A percentile compares a stretch with the other conserved stretches of the same genome.
Evolutionary conservation across 2,329 filamentous ascomycete genomes (phyloP).

Genomic region (Monosporascus ibericus): DNA sequence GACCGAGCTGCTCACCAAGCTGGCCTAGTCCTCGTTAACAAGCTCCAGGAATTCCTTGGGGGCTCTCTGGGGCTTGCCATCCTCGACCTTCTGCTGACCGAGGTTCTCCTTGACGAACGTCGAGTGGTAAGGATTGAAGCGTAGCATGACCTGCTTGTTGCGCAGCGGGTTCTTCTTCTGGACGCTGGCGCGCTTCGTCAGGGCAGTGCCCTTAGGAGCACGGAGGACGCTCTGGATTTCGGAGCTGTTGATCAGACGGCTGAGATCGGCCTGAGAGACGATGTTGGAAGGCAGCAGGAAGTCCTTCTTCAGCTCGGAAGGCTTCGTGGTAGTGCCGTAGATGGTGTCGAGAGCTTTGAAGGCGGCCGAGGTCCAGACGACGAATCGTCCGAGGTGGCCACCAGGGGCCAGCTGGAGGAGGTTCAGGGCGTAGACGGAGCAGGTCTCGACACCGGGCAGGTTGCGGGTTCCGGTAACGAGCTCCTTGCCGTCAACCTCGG

Average conservation of each 20-base stretch:
- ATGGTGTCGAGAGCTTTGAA: slow-evolving; percentile 95
- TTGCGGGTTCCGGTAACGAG: slow-evolving; percentile 95
- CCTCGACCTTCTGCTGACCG: slow-evolving; percentile 61
- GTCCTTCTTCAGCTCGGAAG: slow-evolving; percentile 96
- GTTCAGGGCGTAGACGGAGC: slow-evolving; percentile 88
- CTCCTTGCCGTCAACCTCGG: slow-evolving; percentile 90
- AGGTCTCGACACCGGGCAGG: slow-evolving; percentile 96
- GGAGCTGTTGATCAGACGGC: slow-evolving; percentile 97
- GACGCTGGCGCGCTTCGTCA: slow-evolving; percentile 82
- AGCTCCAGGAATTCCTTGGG: slow-evolving; percentile 23
- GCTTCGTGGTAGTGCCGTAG: slow-evolving; percentile 88
- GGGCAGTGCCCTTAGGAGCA: slow-evolving; percentile 81
- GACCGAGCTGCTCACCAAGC: slow-evolving; percentile 30
- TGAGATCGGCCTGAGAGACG: slow-evolving; percentile 89
- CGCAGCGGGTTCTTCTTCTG: slow-evolving; percentile 99
- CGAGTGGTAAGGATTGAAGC: slow-evolving; percentile 96
- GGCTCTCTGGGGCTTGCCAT: slow-evolving; percentile 49
- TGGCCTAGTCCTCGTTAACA: slow-evolving; percentile 26
- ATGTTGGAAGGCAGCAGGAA: slow-evolving; percentile 92
- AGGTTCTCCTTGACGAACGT: slow-evolving; percentile 84
- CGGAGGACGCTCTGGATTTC: slow-evolving; percentile 96
- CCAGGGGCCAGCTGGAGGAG: slow-evolving; percentile 98
- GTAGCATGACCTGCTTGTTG: slow-evolving; percentile 98
- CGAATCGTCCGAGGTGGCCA: slow-evolving; percentile 97
- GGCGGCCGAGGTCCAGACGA: slow-evolving; percentile 96